Percentiles rank a stretch among this genome's conserved stretches.
Conservation (phyloP, 176 grass and related monocot genomes). For the Raddia distichophylla region DNA sequence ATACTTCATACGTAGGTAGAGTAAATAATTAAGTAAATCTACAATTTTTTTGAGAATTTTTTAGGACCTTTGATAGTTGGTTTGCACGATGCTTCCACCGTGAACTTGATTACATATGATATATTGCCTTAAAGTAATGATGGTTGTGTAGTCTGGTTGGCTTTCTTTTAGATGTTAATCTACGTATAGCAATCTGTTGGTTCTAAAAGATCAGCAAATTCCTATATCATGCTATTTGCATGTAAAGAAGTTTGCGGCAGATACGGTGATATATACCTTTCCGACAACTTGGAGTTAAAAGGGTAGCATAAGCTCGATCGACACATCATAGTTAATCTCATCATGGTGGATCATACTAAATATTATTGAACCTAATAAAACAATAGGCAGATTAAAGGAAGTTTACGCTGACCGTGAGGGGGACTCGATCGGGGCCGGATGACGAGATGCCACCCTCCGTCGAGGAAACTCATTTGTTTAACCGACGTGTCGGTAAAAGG, state of each 20-base stretch:
- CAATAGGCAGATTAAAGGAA: not conserved
- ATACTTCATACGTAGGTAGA: too few relatives aligned
- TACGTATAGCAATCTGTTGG: not conserved
- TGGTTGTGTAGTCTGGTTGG: not conserved
- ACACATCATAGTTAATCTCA: not conserved
- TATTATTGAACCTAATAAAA: not conserved
- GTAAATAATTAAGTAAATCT: too few relatives aligned
- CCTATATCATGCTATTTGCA: not conserved
- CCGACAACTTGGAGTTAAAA: not conserved
- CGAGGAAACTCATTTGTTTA: constrained; percentile 30
- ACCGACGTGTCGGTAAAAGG: constrained; percentile 52
- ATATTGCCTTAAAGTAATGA: not conserved
- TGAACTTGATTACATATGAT: too few relatives aligned
- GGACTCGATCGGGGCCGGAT: not conserved
- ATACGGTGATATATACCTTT: not conserved
- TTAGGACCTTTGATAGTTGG: too few relatives aligned
- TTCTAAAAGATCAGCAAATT: not conserved
- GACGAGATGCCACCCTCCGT: not conserved
- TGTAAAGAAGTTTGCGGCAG: not conserved
- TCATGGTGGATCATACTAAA: too few relatives aligned
- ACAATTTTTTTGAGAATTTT: too few relatives aligned
- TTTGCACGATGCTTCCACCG: too few relatives aligned
- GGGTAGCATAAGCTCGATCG: not conserved
- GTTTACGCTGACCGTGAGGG: not conserved
- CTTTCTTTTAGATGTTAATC: not conserved